These are phyloP conservation scores for Brasilioporus rufonigricans DNA, from an alignment of 768 basidiomycete genomes.

Conservation along the genomic window DNA sequence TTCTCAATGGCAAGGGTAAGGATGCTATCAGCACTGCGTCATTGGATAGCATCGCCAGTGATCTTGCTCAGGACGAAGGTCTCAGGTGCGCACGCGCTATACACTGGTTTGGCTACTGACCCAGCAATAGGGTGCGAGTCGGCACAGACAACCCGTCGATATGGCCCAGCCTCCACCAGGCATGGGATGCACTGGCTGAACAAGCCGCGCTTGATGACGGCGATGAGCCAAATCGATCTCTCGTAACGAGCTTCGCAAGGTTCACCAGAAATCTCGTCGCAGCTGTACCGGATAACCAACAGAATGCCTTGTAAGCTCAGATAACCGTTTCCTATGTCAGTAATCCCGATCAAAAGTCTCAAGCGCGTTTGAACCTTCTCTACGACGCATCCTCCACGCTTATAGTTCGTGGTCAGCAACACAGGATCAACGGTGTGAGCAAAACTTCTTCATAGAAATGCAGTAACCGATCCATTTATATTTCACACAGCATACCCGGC, in stretches of 20 bases:
- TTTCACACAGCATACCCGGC: slow-evolving; percentile 50
- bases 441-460: slow-evolving; percentile 3
- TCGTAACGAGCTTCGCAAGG: slow-evolving; percentile 58
- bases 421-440: slow-evolving; percentile 58
- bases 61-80: slow-evolving; percentile 46
- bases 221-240: slow-evolving; percentile 34
- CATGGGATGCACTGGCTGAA: slow-evolving; percentile 46
- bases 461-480: neutral
- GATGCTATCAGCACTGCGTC: slow-evolving; percentile 22
- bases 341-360: slow-evolving; percentile 5
- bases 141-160: slow-evolving; percentile 42
- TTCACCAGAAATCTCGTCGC: slow-evolving; percentile 86
- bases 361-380: slow-evolving; percentile 69
- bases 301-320: slow-evolving; percentile 62
- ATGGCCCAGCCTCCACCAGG: slow-evolving; percentile 52
- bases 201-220: slow-evolving; percentile 36
- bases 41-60: slow-evolving; percentile 51
- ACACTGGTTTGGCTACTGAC: neutral
- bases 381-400: slow-evolving; percentile 65
- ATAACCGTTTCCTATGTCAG: neutral
- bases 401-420: slow-evolving; percentile 76
- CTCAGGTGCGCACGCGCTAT: slow-evolving; percentile 27
- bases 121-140: slow-evolving; percentile 30
- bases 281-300: slow-evolving; percentile 70
- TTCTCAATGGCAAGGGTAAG: slow-evolving; percentile 33